Conservation (phyloP, 306 rosid genomes). For the Pterocarpus macrocarpus region DNA sequence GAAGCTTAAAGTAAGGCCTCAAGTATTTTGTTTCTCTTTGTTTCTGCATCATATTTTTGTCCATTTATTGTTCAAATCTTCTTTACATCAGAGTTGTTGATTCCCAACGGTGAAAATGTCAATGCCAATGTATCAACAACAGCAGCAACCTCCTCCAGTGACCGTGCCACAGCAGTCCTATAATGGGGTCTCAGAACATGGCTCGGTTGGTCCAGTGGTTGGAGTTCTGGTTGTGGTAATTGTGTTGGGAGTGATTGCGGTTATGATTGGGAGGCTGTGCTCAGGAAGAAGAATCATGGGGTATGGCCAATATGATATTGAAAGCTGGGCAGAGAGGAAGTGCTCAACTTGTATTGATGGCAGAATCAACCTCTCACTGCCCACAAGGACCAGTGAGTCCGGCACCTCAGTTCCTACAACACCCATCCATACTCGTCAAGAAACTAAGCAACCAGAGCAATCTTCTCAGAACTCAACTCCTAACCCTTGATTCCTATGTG, state of each 20-base stretch:
- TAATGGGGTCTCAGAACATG: conserved; percentile 46
- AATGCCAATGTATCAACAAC: conserved; percentile 47
- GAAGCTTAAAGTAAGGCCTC: conserved; percentile 19
- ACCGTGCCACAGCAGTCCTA: conserved; percentile 36
- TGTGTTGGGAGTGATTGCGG: conserved; percentile 57
- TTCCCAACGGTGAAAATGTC: conserved; percentile 45
- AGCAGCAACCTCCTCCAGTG: conserved; percentile 45
- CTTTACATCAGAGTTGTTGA: background rate
- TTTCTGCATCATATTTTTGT: conserved; percentile 5
- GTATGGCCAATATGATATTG: conserved; percentile 73
- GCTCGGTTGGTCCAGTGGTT: conserved; percentile 60
- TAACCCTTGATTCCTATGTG: conserved; percentile 36
- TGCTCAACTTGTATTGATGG: conserved; percentile 89
- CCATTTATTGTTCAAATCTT: background rate
- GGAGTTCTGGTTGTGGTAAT: conserved; percentile 58
- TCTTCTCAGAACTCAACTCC: conserved; percentile 53
- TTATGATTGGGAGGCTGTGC: conserved; percentile 67
- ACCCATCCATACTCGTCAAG: conserved; percentile 50
- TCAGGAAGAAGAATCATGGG: conserved; percentile 75
- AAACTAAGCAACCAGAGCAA: conserved; percentile 48
- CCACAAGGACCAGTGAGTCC: conserved; percentile 45
- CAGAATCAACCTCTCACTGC: conserved; percentile 52
- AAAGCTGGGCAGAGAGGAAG: conserved; percentile 89
- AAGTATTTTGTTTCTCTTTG: background rate
- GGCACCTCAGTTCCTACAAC: conserved; percentile 48